Evolutionary conservation across 2,329 filamentous ascomycete species (phyloP).

Genomic region (Xylaria sp.): DNA sequence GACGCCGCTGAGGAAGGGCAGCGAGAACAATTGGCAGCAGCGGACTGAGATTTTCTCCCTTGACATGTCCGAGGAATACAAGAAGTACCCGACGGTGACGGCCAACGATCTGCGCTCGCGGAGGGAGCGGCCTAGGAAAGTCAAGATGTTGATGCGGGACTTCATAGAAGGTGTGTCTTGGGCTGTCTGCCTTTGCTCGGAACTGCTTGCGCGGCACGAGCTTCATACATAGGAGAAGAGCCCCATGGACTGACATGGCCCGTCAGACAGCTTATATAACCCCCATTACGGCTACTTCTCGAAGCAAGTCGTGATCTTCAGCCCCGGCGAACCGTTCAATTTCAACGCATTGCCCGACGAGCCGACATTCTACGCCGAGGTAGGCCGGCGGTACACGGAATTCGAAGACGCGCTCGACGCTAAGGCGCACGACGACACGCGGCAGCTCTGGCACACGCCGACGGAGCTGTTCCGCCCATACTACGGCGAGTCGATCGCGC

Average conservation of each 20-base stretch:
- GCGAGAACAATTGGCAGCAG: conserved; percentile 85
- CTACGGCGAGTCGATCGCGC: conserved; percentile 96
- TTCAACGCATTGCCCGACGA: conserved; percentile 84
- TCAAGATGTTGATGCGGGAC: conserved; percentile 97
- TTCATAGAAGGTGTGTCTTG: conserved; percentile 84
- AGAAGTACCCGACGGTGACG: conserved; percentile 82
- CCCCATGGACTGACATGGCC: conserved; percentile 21
- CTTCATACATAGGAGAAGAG: not conserved
- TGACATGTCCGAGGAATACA: conserved; percentile 81
- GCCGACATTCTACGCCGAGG: conserved; percentile 76
- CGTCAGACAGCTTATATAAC: conserved; percentile 87
- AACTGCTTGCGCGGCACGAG: not conserved
- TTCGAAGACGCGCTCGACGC: conserved; percentile 90
- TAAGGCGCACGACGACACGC: conserved; percentile 70
- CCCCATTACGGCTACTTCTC: conserved; percentile 95
- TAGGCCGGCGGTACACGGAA: conserved; percentile 81
- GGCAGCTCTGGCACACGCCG: conserved; percentile 97
- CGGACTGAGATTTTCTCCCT: conserved; percentile 74
- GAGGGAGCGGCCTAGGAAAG: conserved; percentile 77
- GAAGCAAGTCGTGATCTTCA: conserved; percentile 96
- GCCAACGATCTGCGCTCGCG: conserved; percentile 75
- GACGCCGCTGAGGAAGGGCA: conserved; percentile 39
- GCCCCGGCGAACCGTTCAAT: conserved; percentile 86
- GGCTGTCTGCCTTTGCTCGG: not conserved
- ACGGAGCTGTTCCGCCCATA: conserved; percentile 96